A percentile compares a stretch with the other conserved stretches of the same genome.
Evolutionary conservation across 2,329 filamentous ascomycete species (phyloP).

Genomic region (Septoria petroselini): DNA sequence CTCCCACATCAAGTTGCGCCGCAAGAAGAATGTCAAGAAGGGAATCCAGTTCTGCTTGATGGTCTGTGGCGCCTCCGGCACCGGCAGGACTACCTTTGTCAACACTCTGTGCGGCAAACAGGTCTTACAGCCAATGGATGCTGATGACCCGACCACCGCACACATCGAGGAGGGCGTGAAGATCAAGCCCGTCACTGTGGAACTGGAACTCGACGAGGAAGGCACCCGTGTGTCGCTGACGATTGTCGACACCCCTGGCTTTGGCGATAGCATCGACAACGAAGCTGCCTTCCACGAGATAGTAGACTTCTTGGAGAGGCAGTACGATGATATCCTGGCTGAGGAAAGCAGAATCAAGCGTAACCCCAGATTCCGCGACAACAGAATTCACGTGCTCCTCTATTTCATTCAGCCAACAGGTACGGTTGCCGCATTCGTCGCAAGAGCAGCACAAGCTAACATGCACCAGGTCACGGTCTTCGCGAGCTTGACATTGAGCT

Average conservation of each 20-base stretch:
- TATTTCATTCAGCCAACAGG: constrained; percentile 99
- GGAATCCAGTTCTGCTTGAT: constrained; percentile 99
- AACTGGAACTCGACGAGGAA: constrained; percentile 95
- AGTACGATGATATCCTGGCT: constrained; percentile 98
- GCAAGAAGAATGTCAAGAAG: constrained; percentile 99
- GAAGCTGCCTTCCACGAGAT: constrained; percentile 94
- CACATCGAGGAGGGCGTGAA: constrained; percentile 95
- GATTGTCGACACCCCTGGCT: constrained; percentile 96
- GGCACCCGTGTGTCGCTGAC: constrained; percentile 97
- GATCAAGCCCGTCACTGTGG: constrained; percentile 97
- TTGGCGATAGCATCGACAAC: constrained; percentile 98
- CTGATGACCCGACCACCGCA: constrained; percentile 82
- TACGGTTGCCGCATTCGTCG: constrained; percentile 16
- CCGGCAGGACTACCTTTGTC: constrained; percentile 97
- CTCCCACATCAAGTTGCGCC: constrained; percentile 78
- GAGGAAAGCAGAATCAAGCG: constrained; percentile 99
- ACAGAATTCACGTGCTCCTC: constrained; percentile 94
- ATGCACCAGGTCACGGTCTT: constrained; percentile 57
- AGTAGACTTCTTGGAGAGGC: constrained; percentile 94
- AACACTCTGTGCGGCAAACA: constrained; percentile 97
- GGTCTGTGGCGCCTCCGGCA: constrained; percentile 98
- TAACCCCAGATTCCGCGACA: constrained; percentile 99
- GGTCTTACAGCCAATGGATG: constrained; percentile 87
- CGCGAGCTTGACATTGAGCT: constrained; percentile 98
- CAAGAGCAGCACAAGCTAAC: constrained; percentile 14